Percentiles rank a stretch among this genome's conserved stretches.
These are phyloP conservation scores for Oryza glumipatula DNA, from an alignment of 176 grass and related monocot genomes.

Conservation along the genomic window DNA sequence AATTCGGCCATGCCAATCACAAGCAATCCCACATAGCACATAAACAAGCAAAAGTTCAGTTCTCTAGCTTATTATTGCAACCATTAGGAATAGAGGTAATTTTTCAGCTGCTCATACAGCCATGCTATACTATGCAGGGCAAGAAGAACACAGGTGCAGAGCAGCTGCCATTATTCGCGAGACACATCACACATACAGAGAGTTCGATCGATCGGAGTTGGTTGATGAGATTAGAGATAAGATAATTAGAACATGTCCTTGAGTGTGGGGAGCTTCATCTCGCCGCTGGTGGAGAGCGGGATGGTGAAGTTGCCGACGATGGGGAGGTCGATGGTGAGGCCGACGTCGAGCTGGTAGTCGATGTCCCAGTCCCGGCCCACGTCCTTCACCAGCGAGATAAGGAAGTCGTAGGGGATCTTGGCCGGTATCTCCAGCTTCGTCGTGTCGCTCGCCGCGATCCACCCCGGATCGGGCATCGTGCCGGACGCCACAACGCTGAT, in stretches of 20 bases:
- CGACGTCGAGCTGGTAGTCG: slow-evolving; percentile 67
- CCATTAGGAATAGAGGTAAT: background rate
- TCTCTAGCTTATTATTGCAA: background rate
- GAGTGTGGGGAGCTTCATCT: slow-evolving; percentile 86
- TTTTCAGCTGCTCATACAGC: background rate
- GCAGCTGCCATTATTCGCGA: slow-evolving; percentile 6
- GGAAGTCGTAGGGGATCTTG: slow-evolving; percentile 80
- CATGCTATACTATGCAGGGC: too few relatives aligned
- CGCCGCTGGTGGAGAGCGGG: slow-evolving; percentile 63
- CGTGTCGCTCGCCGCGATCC: slow-evolving; percentile 58
- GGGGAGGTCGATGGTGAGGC: slow-evolving; percentile 72
- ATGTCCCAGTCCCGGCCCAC: slow-evolving; percentile 81
- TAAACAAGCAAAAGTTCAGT: background rate
- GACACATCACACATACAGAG: background rate
- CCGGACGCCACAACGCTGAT: slow-evolving; percentile 60
- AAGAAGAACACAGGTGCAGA: background rate
- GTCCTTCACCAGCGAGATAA: slow-evolving; percentile 63
- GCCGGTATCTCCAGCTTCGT: slow-evolving; percentile 82
- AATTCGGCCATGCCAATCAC: background rate
- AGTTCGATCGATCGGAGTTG: background rate
- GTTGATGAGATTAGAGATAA: background rate
- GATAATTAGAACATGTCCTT: slow-evolving; percentile 53
- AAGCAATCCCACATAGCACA: background rate
- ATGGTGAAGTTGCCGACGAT: slow-evolving; percentile 82
- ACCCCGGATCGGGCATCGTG: slow-evolving; percentile 75